phyloP scores from a whole-genome alignment of 495 filamentous ascomycete species.

The Aspergillus bridgeri region DNA sequence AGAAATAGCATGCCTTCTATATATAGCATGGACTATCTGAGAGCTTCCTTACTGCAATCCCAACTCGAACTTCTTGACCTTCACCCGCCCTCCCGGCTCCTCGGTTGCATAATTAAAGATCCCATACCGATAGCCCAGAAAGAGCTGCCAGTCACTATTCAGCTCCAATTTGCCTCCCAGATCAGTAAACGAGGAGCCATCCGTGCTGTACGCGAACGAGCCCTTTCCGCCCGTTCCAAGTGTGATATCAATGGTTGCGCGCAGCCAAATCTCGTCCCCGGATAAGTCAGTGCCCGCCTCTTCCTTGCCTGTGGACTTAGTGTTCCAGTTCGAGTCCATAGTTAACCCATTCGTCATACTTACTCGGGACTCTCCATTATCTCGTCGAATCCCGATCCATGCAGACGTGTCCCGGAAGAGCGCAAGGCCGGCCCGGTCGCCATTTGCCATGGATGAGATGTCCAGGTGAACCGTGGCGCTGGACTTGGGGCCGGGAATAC shows the following conservation, averaged over 20 bases:
- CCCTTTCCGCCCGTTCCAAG: conserved; percentile 29
- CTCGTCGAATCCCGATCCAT: conserved; percentile 47
- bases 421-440: conserved; percentile 49
- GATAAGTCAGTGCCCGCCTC: conserved; percentile 25
- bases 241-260: conserved; percentile 38
- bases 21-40: no score
- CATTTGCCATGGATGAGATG: conserved; percentile 43
- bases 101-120: conserved; percentile 58
- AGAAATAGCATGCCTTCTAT: no score
- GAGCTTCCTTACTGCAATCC: background rate
- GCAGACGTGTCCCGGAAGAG: conserved; percentile 50
- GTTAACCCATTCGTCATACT: conserved; percentile 18
- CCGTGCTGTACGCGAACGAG: conserved; percentile 50
- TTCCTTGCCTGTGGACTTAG: conserved; percentile 34
- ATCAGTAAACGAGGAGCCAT: conserved; percentile 41
- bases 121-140: conserved; percentile 54
- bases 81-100: conserved; percentile 46
- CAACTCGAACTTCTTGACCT: conserved; percentile 20
- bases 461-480: conserved; percentile 47
- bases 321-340: conserved; percentile 37
- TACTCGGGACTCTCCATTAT: conserved; percentile 20
- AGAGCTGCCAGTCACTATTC: conserved; percentile 48
- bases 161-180: conserved; percentile 41
- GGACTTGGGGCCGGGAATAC: conserved; percentile 46
- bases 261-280: conserved; percentile 37